These are phyloP conservation scores for Triticum turgidum DNA, from an alignment of 176 grass and related monocot genomes.

Conservation along the genomic window DNA sequence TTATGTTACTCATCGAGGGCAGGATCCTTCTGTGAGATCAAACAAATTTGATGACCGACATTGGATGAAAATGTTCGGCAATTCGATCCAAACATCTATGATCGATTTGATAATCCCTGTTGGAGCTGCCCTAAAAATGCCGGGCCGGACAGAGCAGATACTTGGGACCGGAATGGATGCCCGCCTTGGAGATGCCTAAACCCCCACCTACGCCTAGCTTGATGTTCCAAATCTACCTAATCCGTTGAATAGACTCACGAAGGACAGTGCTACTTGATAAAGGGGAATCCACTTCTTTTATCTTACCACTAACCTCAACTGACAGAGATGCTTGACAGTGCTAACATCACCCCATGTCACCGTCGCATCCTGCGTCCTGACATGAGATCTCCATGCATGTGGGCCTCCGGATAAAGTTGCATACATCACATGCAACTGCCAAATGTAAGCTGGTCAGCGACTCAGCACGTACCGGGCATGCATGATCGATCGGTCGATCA, in stretches of 20 bases:
- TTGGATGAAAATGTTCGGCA: too few relatives aligned
- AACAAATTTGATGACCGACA: too few relatives aligned
- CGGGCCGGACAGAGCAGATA: too few relatives aligned
- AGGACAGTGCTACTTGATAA: not conserved
- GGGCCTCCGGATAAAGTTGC: not conserved
- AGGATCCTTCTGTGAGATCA: too few relatives aligned
- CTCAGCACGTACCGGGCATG: not conserved
- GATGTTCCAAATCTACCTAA: not conserved
- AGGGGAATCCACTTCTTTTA: conserved; percentile 10
- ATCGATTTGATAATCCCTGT: too few relatives aligned
- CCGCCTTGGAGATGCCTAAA: not conserved
- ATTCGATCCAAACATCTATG: too few relatives aligned
- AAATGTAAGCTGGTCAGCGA: not conserved
- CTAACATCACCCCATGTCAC: not conserved
- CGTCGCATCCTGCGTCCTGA: not conserved
- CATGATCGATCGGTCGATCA: not conserved
- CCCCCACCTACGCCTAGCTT: not conserved
- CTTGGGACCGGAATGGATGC: too few relatives aligned
- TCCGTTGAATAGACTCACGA: conserved; percentile 1
- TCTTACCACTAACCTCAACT: not conserved
- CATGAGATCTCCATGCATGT: not conserved
- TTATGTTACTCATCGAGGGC: too few relatives aligned
- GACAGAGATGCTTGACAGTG: conserved; percentile 6
- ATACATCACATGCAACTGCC: not conserved
- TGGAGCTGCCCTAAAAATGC: too few relatives aligned